Evolutionary conservation across 2,329 filamentous ascomycete genomes (phyloP).

Genomic region (Epicoccum sorghinum): DNA sequence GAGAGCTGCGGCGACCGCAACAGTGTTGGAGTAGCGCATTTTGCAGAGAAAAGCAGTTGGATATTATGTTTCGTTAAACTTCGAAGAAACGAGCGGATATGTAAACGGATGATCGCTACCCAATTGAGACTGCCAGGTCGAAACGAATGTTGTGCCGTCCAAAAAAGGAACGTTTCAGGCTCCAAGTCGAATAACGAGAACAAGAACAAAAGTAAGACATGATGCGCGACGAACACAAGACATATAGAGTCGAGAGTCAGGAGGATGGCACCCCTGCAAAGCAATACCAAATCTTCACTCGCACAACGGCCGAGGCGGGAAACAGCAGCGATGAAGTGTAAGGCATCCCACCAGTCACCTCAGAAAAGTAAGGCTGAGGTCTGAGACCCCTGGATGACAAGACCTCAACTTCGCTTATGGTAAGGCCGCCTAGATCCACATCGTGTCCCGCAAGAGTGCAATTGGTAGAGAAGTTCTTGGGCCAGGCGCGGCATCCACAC

Average conservation of each 20-base stretch:
- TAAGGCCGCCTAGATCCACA: constrained; percentile 1
- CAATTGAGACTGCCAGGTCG: not conserved
- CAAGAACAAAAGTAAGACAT: not conserved
- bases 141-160: constrained; percentile 1
- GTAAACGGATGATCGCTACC: not conserved
- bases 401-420: constrained; percentile 5
- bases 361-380: constrained; percentile 3
- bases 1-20: not conserved
- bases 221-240: not conserved
- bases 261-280: constrained; percentile 7
- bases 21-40: constrained; percentile 1
- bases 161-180: not conserved
- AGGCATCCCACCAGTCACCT: constrained; percentile 11
- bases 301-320: not conserved
- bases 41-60: not conserved
- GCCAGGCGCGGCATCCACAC: not conserved
- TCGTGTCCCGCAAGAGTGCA: not conserved
- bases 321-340: constrained; percentile 1
- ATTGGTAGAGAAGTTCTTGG: constrained; percentile 2
- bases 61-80: not conserved
- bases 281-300: not conserved
- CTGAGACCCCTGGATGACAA: constrained; percentile 3
- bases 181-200: not conserved
- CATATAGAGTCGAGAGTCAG: not conserved
- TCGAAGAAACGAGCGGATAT: not conserved